Base-by-base conservation (phyloP, 192 early-diverging fungal genomes). In the Bifiguratus adelaidae region DNA sequence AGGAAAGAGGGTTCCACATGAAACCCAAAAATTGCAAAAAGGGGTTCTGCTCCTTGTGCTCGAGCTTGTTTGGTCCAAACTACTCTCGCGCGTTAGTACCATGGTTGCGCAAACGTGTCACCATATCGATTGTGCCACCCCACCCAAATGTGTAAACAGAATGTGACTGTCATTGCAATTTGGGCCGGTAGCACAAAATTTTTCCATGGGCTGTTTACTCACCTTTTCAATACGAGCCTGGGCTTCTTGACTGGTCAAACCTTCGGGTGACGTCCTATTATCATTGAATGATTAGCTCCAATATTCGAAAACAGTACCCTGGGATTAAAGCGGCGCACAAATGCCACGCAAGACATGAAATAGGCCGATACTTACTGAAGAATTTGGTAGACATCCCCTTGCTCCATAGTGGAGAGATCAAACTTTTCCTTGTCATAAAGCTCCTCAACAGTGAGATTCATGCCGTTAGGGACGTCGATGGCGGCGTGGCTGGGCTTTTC, bases 401-500 rank as follows among this genome's bases (percentile, higher is more conserved):
- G 80, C 48, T 82, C 80, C 82, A 85, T 82, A 38, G 82, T 85
- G 32, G 79, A 80, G 43, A 85, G 68, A 53, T 85, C 82, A 50
- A 75, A 81, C 69, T 82, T 85, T 20, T 85, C 82, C 73, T 85
- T 85, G 69, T 85, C 75, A 65, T 85, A 85, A 34, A 85, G 73
- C 59, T 85, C 82, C 49, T 80, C 65, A 19, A 78, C 77, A 26
- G 77, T 75, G 60, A 85, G 48, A 15, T 33, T 25, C 37, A 44
- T 55, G 9, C 53, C 43, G 36, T 55, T 35, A 29, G 52, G 42
- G 13, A 47, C 11, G 37, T 45, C 32, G 23, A 22, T 15, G 18
- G 20, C 7, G 7, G 18, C 18, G 7, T n/a, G 1, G 37, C 2
- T 40, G 37, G 37, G 40, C 40, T 41, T 41, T 41, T 45, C 25